Base-by-base conservation (phyloP, 306 rosid species). In the Rubus parviflorus region DNA sequence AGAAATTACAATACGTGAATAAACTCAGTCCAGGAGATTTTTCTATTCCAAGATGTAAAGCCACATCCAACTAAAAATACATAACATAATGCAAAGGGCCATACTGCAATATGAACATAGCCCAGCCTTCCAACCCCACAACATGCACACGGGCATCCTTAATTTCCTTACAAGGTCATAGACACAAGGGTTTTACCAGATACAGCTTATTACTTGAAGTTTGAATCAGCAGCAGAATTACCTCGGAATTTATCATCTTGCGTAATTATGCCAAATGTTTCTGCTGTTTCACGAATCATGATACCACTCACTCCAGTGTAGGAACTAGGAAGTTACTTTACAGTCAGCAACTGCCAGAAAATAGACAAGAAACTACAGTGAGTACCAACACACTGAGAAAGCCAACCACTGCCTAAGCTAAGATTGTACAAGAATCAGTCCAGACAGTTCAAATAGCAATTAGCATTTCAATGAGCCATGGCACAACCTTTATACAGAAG, bases 281-380 rank as follows among this genome's bases (percentile, higher is more conserved):
- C 97, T 16, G 92, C 87, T 47, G 96, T 95, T 86, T 95, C 97
- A 75, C 91, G 89, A 75, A 92, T 90, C 91, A 95, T 83, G 76
- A 92, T 87, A 42, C 99, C 97, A 30, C 85, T 65, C 61, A 78
- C 84, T 76, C 97, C 89, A 41, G 86, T 81, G 72, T 82, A 82
- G 82, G 90, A 75, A 75, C 69, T 82, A 82, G 82, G 90, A 75
- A 75, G 78, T 78, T 78, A 84, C 74, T 73, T 88, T 89, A 81
- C 97, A 90, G 77, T 88, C 90, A 62, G 73, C 94, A 81, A 95
- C 99, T 95, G 89, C 85, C 56, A 79, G 54, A 42, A 72, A 15
- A 84, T 68, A 64, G 51, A 68, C 15, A 74, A 64, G 65, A 30
- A 73, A 49, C 14, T 30, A 48, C 25, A 75, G 58, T 79, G 41